Percentiles rank a stretch among this genome's conserved stretches.
phyloP scores from a whole-genome alignment of 371 early-diverging fungal species.

The Mortierella sp. region DNA sequence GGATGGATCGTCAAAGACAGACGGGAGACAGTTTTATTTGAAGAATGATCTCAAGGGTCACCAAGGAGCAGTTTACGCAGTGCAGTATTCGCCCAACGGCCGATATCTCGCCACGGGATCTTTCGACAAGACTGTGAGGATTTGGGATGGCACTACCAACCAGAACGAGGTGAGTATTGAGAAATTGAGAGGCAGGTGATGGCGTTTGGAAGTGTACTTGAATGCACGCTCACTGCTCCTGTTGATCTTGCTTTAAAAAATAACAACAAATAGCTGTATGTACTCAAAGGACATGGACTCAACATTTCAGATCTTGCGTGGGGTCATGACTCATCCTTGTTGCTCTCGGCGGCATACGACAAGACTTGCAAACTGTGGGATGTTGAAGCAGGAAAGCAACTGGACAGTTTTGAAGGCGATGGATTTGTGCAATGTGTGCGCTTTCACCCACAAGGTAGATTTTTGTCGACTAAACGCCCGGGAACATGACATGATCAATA shows the following conservation, averaged over 20 bases:
- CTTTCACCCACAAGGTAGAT: slow-evolving; percentile 78
- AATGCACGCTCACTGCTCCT: no score
- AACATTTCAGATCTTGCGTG: slow-evolving; percentile 87
- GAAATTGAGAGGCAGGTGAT: not conserved
- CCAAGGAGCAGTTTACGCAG: slow-evolving; percentile 86
- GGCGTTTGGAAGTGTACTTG: no score
- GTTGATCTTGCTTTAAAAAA: no score
- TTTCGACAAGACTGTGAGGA: slow-evolving; percentile 90
- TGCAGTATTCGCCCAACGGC: slow-evolving; percentile 87
- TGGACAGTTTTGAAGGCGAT: slow-evolving; percentile 75
- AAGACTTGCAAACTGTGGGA: slow-evolving; percentile 91
- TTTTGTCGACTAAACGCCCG: not conserved
- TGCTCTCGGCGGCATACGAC: slow-evolving; percentile 87
- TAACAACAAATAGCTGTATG: slow-evolving; percentile 23
- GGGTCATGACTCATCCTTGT: slow-evolving; percentile 76
- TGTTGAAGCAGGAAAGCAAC: slow-evolving; percentile 73
- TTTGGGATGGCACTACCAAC: slow-evolving; percentile 84
- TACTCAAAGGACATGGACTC: slow-evolving; percentile 79
- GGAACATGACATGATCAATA: not conserved
- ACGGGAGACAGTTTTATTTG: slow-evolving; percentile 59
- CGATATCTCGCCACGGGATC: slow-evolving; percentile 86
- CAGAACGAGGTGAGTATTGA: slow-evolving; percentile 72
- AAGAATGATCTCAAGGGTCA: slow-evolving; percentile 83
- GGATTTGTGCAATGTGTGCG: slow-evolving; percentile 91
- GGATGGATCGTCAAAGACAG: slow-evolving; percentile 51